phyloP scores from a whole-genome alignment of 805 yeast genomes.

The Helenozyma rhizophorensis region DNA sequence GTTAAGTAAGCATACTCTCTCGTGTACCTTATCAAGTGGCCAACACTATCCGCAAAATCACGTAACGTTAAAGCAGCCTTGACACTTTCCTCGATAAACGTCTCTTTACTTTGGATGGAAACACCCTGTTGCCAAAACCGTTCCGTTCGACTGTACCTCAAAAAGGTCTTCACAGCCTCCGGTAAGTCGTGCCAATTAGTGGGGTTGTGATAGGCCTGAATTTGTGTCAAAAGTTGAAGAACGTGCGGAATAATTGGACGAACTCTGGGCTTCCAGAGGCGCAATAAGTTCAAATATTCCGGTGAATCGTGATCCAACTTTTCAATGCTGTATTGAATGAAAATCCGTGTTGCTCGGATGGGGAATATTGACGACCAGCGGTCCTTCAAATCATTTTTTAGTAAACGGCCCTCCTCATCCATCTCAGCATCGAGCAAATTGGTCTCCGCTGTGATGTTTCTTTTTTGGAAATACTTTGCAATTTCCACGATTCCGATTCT shows the following conservation, averaged over 20 bases:
- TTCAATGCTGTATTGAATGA: constrained; percentile 93
- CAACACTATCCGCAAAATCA: constrained; percentile 97
- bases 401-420: constrained; percentile 80
- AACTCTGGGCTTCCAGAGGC: constrained; percentile 89
- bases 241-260: constrained; percentile 90
- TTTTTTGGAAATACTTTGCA: constrained; percentile 79
- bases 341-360: constrained; percentile 89
- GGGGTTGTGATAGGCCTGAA: constrained; percentile 93
- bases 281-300: constrained; percentile 65
- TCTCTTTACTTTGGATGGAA: constrained; percentile 87
- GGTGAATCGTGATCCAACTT: constrained; percentile 75
- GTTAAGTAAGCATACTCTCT: constrained; percentile 93
- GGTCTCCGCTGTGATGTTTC: constrained; percentile 76
- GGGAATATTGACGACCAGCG: constrained; percentile 96
- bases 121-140: constrained; percentile 99
- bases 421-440: constrained; percentile 73
- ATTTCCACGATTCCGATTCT: constrained; percentile 91
- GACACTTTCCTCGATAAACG: constrained; percentile 89
- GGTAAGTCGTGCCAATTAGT: constrained; percentile 88
- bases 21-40: constrained; percentile 91
- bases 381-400: constrained; percentile 76
- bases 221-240: constrained; percentile 79
- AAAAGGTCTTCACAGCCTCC: constrained; percentile 85
- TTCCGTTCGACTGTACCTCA: constrained; percentile 83
- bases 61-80: constrained; percentile 90